Base-by-base conservation (phyloP, 23 red algal genomes). In the Agarophyton chilense region DNA sequence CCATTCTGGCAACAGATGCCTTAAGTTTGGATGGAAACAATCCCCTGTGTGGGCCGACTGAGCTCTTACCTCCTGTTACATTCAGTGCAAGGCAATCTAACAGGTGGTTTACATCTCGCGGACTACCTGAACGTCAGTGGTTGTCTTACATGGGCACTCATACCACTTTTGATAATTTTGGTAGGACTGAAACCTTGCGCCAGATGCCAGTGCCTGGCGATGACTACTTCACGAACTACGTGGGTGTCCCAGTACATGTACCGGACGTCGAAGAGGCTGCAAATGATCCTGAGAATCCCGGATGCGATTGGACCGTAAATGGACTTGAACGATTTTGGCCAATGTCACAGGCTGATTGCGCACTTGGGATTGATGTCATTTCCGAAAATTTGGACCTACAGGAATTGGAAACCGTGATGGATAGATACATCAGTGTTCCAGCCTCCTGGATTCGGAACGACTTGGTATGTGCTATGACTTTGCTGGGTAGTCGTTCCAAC, bases 291-390 rank as follows among this genome's bases (percentile, higher is more conserved):
- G 62, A 67, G 62, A 35, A 39, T 14, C 62, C 62, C 22, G 62
- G 62, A 14, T 67, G 62, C 22, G 62, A 67, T 34, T 67, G 62
- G 62, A 67, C 6, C 12, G 62, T 67, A 10, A 38, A 67, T 35
- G 62, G 62, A 14, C 13, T 4, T 4, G 62, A 67, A 67, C 5
- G 10, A 22, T 38, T 67, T 26, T 67, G 62, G 62, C 62, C 62
- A 39, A 67, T 67, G 62, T 67, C 62, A 38, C 62, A 67, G 18
- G 62, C 62, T 19, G 62, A 67, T 67, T 67, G 62, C 36, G 62
- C 62, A 67, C 62, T 67, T 4, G 62, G 62, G 10, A 67, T 67
- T 67, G 62, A 67, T 22, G 62, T 67, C 2, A 67, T 67, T 67
- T 35, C 29, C 12, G 5, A 35, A 13, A 10, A 67, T 10, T 4